phyloP scores from a whole-genome alignment of 1,284 basidiomycete genomes.

The Meira nashicola region DNA sequence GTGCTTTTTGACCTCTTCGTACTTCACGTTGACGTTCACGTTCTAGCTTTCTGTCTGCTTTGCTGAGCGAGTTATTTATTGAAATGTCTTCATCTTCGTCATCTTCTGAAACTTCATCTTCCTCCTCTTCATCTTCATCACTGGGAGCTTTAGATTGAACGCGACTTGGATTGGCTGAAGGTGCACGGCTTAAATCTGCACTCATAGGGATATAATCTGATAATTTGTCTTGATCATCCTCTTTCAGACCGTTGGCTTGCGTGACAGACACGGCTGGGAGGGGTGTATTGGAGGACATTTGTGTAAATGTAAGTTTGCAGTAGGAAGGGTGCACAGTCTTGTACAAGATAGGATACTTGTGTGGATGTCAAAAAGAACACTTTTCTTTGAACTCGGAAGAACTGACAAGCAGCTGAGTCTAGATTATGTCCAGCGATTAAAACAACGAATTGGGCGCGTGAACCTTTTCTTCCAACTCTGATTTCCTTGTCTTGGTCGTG shows the following conservation, averaged over 20 bases:
- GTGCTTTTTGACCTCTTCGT: conserved; percentile 25
- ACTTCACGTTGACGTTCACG: conserved; percentile 37
- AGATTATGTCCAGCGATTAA: too few relatives aligned
- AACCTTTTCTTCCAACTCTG: too few relatives aligned
- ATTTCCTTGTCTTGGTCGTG: too few relatives aligned
- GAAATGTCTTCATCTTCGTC: conserved; percentile 22
- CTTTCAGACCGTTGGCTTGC: not conserved
- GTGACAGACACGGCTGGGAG: too few relatives aligned
- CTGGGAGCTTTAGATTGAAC: conserved; percentile 15
- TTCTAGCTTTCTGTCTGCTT: conserved; percentile 37
- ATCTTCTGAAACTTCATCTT: conserved; percentile 20
- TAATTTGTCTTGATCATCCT: conserved; percentile 38
- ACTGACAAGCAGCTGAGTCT: too few relatives aligned
- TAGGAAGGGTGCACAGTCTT: too few relatives aligned
- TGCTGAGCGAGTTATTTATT: conserved; percentile 26
- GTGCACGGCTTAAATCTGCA: conserved; percentile 25
- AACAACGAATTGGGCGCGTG: too few relatives aligned
- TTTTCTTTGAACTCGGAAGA: too few relatives aligned
- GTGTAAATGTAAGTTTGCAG: too few relatives aligned
- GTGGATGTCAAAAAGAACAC: too few relatives aligned
- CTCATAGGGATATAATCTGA: conserved; percentile 38
- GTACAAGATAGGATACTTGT: too few relatives aligned
- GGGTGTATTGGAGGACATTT: too few relatives aligned
- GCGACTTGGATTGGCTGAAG: conserved; percentile 10
- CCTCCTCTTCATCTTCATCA: conserved; percentile 16